Conservation (phyloP, 2,329 filamentous ascomycete species). For the Fusarium kyushuense region DNA sequence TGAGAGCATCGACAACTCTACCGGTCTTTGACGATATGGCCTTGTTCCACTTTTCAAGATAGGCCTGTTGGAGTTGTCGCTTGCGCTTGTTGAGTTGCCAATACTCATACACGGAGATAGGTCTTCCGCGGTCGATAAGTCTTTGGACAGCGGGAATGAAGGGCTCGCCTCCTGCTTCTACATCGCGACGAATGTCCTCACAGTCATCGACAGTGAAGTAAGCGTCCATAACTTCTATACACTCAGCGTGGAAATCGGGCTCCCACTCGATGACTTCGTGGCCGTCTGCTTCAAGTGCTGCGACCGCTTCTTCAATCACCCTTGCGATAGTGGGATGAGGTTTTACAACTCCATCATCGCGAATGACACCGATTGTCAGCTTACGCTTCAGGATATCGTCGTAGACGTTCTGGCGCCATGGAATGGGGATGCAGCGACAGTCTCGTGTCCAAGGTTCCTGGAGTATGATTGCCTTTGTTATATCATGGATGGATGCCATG, state of each 20-base stretch:
- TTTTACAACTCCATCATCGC: constrained; percentile 66
- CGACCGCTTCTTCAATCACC: constrained; percentile 55
- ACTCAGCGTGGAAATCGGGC: constrained; percentile 63
- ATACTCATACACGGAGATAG: constrained; percentile 73
- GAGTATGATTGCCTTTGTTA: constrained; percentile 61
- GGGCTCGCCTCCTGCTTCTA: constrained; percentile 68
- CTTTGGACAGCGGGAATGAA: constrained; percentile 69
- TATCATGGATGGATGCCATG: constrained; percentile 58
- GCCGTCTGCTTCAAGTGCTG: constrained; percentile 58
- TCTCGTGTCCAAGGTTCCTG: constrained; percentile 66
- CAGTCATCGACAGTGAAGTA: constrained; percentile 73
- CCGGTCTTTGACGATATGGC: constrained; percentile 58
- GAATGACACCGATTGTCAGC: constrained; percentile 62
- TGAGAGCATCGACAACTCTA: constrained; percentile 64
- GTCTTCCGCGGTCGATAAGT: constrained; percentile 63
- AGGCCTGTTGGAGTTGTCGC: constrained; percentile 54
- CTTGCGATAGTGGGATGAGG: constrained; percentile 66
- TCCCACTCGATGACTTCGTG: constrained; percentile 69
- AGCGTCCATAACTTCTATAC: constrained; percentile 68
- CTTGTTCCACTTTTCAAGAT: constrained; percentile 69
- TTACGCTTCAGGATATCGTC: constrained; percentile 55
- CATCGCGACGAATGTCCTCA: constrained; percentile 69
- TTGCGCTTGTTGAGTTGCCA: constrained; percentile 75
- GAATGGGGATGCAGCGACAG: constrained; percentile 64
- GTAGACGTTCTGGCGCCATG: constrained; percentile 64